Base-by-base conservation (phyloP, 2,329 filamentous ascomycete species). In the Pyrenophora seminiperda region DNA sequence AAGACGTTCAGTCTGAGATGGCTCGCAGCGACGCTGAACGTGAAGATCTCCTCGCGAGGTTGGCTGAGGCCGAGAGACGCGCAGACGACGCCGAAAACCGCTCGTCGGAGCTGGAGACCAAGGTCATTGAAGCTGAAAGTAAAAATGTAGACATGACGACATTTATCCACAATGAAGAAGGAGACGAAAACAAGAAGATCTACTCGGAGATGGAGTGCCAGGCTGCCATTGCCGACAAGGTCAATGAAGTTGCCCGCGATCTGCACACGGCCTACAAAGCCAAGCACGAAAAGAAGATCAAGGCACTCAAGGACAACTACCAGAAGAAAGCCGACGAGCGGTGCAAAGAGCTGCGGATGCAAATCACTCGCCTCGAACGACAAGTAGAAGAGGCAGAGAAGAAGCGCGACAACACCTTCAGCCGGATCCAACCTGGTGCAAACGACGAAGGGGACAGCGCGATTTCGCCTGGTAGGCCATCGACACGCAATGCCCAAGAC, bases 231-330 rank as follows among this genome's bases (percentile, higher is more conserved):
- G 92, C 97, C 17, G 91, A 96, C 74, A 91, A 92, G 59, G 91
- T 97, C 32, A 92, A 93, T 38, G 75, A 77, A 14, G 74, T 80
- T 9, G 76, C 75, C n/a, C 84, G 91, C 22, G 94, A 99, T 69
- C 81, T 99, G 32, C 94, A 99, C 71, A 82, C 87, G 0, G 81
- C 96, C 9, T 99, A 99, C 82, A 97, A 97, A 77, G 86, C 88
- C 69, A 99, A 99, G 77, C 94, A 99, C 72, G 93, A 97, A 77
- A 90, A 87, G 56, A 99, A 99, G 78, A 93, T 97, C 36, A 84
- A 90, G 1, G 93, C 92, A 3, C 80, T 99, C 58, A 97, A 87
- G 70, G 84, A 86, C 63, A 84, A 81, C 66, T 87, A 97, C 75
- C 91, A 97, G 72, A 83, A 83, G 38, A 86, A 93, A 46, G 94